Evolutionary conservation across 306 rosid species (phyloP).

Genomic region (Morella rubra): DNA sequence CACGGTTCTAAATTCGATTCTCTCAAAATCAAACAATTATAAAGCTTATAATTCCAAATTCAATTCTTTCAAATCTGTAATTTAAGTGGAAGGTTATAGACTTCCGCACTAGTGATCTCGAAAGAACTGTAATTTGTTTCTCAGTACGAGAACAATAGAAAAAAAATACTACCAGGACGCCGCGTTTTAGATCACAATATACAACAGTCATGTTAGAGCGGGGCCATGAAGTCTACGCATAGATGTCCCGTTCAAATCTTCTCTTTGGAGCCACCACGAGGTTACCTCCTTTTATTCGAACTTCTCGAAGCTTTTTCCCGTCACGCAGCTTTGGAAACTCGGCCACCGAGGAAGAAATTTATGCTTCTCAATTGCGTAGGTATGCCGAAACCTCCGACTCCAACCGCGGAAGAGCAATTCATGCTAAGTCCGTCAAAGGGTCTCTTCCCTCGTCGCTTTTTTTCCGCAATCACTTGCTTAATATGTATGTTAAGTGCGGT

Average conservation of each 20-base stretch:
- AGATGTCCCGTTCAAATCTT: conserved; percentile 17
- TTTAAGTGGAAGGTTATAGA: no score
- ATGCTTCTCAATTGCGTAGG: conserved; percentile 37
- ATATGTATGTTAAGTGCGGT: conserved; percentile 52
- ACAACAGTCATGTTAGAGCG: neutral
- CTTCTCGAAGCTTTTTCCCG: conserved; percentile 21
- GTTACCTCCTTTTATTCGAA: neutral
- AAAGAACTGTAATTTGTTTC: no score
- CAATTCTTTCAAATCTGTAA: no score
- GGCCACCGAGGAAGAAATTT: conserved; percentile 36
- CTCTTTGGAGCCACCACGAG: conserved; percentile 23
- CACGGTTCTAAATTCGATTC: no score
- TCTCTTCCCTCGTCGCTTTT: conserved; percentile 50
- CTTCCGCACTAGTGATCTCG: no score
- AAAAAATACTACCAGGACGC: no score
- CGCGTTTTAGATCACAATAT: no score
- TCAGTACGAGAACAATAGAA: no score
- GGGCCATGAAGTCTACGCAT: neutral
- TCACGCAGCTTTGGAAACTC: conserved; percentile 3
- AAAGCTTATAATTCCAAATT: no score
- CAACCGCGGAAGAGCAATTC: conserved; percentile 54
- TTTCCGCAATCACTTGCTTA: conserved; percentile 60
- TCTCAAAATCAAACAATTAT: no score
- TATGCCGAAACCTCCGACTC: conserved; percentile 39
- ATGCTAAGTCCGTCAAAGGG: conserved; percentile 52